These are phyloP conservation scores for Brassica rapa DNA, from an alignment of 345 rosid genomes.

Conservation along the genomic window DNA sequence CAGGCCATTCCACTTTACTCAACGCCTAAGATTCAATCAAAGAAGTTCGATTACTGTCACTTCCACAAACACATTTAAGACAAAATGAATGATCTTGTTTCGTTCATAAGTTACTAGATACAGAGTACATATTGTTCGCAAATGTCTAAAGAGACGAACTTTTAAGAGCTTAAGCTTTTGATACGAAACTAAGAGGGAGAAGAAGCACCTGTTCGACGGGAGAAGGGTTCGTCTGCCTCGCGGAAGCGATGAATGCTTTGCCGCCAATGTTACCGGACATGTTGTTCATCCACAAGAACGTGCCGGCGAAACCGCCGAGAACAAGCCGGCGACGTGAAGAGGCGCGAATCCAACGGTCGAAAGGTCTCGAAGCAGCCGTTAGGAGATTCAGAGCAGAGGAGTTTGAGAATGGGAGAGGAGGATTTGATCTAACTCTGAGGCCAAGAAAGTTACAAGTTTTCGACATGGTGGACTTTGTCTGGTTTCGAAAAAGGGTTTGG, in stretches of 20 bases:
- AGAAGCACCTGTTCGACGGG: slow-evolving; percentile 69
- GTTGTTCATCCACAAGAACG: slow-evolving; percentile 63
- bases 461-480: slow-evolving; percentile 29
- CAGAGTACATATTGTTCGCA: too few relatives aligned
- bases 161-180: too few relatives aligned
- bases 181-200: slow-evolving; percentile 1
- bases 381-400: slow-evolving; percentile 37
- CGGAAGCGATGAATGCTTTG: slow-evolving; percentile 70
- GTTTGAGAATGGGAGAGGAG: slow-evolving; percentile 11
- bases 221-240: slow-evolving; percentile 58
- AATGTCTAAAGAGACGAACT: too few relatives aligned
- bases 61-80: neutral
- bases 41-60: neutral
- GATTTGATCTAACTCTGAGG: slow-evolving; percentile 34
- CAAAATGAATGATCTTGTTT: too few relatives aligned
- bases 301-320: slow-evolving; percentile 54
- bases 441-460: slow-evolving; percentile 45
- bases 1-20: slow-evolving; percentile 85
- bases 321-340: slow-evolving; percentile 56
- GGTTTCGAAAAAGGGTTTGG: neutral
- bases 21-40: slow-evolving; percentile 49
- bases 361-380: slow-evolving; percentile 30
- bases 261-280: slow-evolving; percentile 39
- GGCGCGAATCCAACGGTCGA: slow-evolving; percentile 33
- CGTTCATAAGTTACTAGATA: too few relatives aligned